Evolutionary conservation across 2,329 filamentous ascomycete genomes (phyloP), one percentile per base, ranked within the genome.

Genomic region (Dothideomycetes sp.): DNA sequence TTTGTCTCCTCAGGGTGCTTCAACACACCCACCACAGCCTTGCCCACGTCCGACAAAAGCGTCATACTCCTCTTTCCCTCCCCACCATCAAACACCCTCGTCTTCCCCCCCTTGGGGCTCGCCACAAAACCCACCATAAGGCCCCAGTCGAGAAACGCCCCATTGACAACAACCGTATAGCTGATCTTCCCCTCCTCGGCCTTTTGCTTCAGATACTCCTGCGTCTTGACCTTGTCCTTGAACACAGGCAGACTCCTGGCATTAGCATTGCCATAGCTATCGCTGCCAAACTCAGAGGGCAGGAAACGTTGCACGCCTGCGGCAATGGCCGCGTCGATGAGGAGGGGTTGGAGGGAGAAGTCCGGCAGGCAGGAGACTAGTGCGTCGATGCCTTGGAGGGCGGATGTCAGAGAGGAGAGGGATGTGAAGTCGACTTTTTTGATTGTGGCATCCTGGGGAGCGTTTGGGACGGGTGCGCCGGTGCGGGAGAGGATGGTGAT

Each of bases 291-390:
- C 40, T 66, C 64, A 19, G 57, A 52, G 9, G 64, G 63, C 19
- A 68, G 55, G 47, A 65, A 61, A 12, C 60, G 55, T 34, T 49
- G 52, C 3, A 66, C 62, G 7, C 59, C 57, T 5, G 59, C 60
- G 12, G 57, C 52, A 32, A 63, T 45, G 12, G 58, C 52, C 14
- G 63, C 64, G 33, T 65, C 55, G 31, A 66, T 52, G 19, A 68
- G 54, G 5, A 42, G 35, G 16, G 46, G 47, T 39, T 59, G 56
- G 2, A 36, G 11, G 8, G 46, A 40, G 15, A 50, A 45, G n/a
- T 54, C 52, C n/a, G 52, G 51, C 12, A 58, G 52, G 10, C 48
- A 49, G 17, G 56, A 59, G 38, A 68, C 52, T 16, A 64, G 49
- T 2, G 62, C 52, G 36, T 66, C 58, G 24, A 57, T 51, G 8